Percentiles rank a stretch among this genome's conserved stretches.
Conservation (phyloP, 2,329 filamentous ascomycete genomes). For the Phialophora macrospora region DNA sequence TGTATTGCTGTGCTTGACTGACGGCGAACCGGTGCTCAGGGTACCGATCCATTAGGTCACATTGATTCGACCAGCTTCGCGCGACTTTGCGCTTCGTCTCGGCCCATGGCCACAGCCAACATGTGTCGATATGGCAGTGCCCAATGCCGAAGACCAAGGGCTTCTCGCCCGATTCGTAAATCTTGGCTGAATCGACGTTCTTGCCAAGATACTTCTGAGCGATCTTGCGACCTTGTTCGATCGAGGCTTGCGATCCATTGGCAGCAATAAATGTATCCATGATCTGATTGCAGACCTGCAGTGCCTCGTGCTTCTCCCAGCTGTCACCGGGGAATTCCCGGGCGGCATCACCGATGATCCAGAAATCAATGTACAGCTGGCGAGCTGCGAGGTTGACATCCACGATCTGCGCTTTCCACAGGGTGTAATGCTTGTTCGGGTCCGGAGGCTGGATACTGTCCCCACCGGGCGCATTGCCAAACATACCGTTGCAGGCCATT, state of each 20-base stretch:
- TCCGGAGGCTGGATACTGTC: constrained; percentile 87
- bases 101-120: constrained; percentile 98
- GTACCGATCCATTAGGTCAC: constrained; percentile 91
- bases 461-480: constrained; percentile 84
- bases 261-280: constrained; percentile 88
- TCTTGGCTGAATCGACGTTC: constrained; percentile 77
- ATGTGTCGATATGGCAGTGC: constrained; percentile 97
- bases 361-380: constrained; percentile 86
- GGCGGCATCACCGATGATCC: constrained; percentile 92
- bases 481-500: constrained; percentile 99
- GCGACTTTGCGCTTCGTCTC: constrained; percentile 97
- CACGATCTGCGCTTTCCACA: constrained; percentile 80
- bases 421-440: constrained; percentile 78
- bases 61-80: constrained; percentile 95
- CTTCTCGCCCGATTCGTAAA: constrained; percentile 76
- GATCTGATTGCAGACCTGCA: constrained; percentile 82
- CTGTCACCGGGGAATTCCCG: constrained; percentile 87
- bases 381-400: constrained; percentile 86
- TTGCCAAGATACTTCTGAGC: constrained; percentile 81
- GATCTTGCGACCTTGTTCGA: constrained; percentile 79
- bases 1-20: constrained; percentile 96
- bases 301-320: constrained; percentile 85
- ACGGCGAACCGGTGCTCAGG: constrained; percentile 91
- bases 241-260: constrained; percentile 71
- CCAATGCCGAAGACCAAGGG: constrained; percentile 87